Base-by-base conservation (phyloP, 116 monocot genomes). In the Cymodocea nodosa region DNA sequence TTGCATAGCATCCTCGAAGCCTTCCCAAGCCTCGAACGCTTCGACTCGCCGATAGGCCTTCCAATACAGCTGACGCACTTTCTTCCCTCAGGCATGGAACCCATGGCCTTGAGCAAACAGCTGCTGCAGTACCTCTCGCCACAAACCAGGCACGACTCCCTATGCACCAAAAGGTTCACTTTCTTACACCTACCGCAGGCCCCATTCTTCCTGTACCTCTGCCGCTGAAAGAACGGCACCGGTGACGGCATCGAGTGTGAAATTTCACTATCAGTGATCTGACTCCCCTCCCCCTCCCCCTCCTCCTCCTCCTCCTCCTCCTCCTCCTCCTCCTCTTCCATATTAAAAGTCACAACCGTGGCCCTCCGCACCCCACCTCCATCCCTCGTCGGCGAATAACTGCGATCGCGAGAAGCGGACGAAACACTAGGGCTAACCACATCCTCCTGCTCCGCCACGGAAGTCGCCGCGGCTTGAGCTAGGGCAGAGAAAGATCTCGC, bases 51-150 rank as follows among this genome's bases (percentile, higher is more conserved):
- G 9, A 83, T 79, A 22, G 75, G 79, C 3, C 60, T 51, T 10
- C 79, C 83, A 37, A 83, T 79, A 67, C 83, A 83, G 17, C 65
- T 52, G 18, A 76, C 76, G 48, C 83, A 83, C 50, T 83, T 83
- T 34, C 79, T 64, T 12, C 83, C 83, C 53, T 83, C 83, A 14
- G 83, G 79, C 83, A 83, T 83, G 2, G 83, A 83, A 17, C 83
- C 83, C 83, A 83, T 83, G 15, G 79, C 76, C 40, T 67, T 75
- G 5, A 83, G 70, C 75, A 83, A 61, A 55, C 83, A 83, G 53
- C 67, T 70, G 23, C 71, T 49, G 65, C 83, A 83, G 62, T 79
- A 83, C 70, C 65, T 71, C 4, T 72, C 72, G 19, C 67, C 79
- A 44, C 83, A 83, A 14, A 76, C 83, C 69, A 83, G 35, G 52